Percentiles rank a stretch among this genome's conserved stretches.
Conservation (phyloP, 768 basidiomycete genomes). For the Mycena venus region DNA sequence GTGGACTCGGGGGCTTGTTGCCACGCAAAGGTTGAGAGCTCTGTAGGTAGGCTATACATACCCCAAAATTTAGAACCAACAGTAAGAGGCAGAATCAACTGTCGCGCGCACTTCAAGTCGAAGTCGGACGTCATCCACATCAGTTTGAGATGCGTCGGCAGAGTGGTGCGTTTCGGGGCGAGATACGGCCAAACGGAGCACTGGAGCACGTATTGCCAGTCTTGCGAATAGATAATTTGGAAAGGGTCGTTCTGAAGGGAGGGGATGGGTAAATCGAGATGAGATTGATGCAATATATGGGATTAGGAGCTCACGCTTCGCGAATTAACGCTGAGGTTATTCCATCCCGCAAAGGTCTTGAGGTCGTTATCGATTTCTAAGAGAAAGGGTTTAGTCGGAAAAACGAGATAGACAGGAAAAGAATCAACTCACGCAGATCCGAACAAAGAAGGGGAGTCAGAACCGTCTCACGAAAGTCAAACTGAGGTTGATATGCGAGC, state of each 20-base stretch:
- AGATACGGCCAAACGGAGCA: slow-evolving; percentile 11
- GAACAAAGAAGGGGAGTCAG: slow-evolving; percentile 18
- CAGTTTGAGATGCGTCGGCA: slow-evolving; percentile 1
- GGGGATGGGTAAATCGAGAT: no score
- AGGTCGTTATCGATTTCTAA: neutral
- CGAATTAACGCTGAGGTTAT: neutral
- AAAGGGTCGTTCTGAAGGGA: neutral
- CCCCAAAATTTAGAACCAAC: neutral
- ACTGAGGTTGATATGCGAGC: slow-evolving; percentile 8
- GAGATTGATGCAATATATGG: no score
- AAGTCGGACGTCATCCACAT: slow-evolving; percentile 27
- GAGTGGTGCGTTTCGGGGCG: neutral
- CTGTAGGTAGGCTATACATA: slow-evolving; percentile 22
- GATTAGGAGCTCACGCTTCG: no score
- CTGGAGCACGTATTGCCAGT: slow-evolving; percentile 1
- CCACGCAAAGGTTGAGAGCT: no score
- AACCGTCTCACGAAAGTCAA: slow-evolving; percentile 16
- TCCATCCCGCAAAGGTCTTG: slow-evolving; percentile 16
- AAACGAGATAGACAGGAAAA: neutral
- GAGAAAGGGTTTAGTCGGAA: neutral
- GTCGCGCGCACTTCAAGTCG: slow-evolving; percentile 20
- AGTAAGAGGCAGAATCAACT: neutral
- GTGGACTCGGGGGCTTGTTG: slow-evolving; percentile 27
- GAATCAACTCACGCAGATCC: slow-evolving; percentile 13
- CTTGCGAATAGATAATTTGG: slow-evolving; percentile 21